Percentiles rank a stretch among this genome's conserved stretches.
Evolutionary conservation across 2,329 filamentous ascomycete species (phyloP).

Genomic region (Akanthomyces uredinophilus): DNA sequence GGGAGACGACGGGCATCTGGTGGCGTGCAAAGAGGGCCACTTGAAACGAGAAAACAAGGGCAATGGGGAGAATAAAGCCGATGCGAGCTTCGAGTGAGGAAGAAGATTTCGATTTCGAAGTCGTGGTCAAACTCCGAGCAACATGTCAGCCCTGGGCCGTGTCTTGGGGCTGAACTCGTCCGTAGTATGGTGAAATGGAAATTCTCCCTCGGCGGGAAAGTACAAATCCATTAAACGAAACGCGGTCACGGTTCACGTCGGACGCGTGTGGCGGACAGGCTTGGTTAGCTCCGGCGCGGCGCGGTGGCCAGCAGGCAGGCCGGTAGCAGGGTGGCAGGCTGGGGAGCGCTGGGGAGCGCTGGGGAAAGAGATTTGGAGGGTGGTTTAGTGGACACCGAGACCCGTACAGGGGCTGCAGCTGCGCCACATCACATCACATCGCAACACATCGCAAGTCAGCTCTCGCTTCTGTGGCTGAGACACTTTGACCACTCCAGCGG

Average conservation of each 20-base stretch:
- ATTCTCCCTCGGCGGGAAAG: constrained; percentile 6
- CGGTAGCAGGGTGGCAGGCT: not conserved
- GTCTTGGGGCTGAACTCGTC: not conserved
- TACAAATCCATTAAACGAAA: constrained; percentile 18
- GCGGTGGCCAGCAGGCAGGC: not conserved
- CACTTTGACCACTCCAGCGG: not conserved
- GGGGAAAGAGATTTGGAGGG: not conserved
- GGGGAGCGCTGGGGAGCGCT: not conserved
- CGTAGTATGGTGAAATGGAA: constrained; percentile 7
- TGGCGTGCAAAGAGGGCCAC: not conserved
- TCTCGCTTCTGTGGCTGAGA: not conserved
- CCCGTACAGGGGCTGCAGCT: not conserved
- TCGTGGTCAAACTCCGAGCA: not conserved
- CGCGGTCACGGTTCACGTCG: constrained; percentile 20
- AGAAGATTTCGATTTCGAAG: not conserved
- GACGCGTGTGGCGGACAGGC: constrained; percentile 14
- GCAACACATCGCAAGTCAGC: too few relatives aligned
- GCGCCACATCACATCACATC: not conserved
- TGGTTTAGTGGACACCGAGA: not conserved
- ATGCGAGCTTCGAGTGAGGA: not conserved
- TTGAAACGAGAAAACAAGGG: not conserved
- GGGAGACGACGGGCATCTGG: constrained; percentile 4
- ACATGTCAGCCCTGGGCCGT: not conserved
- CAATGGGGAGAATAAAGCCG: not conserved
- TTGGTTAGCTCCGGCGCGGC: not conserved